phyloP scores from a whole-genome alignment of 2,329 filamentous ascomycete genomes.

The Sporothrix pseudoabietina region DNA sequence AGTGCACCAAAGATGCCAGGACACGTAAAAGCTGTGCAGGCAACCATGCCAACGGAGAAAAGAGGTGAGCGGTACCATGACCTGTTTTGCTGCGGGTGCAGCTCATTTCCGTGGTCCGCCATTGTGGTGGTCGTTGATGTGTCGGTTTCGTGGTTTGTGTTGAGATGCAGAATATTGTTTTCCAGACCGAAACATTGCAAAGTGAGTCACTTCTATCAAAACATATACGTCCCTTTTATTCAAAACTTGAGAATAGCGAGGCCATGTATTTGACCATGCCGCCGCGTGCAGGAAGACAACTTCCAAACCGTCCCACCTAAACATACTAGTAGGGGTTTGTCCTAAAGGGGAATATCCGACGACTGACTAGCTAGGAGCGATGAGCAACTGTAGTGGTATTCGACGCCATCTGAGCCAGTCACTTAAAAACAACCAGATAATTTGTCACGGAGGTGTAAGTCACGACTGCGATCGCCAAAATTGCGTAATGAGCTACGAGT shows the following conservation, averaged over 20 bases:
- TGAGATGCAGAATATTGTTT: background rate
- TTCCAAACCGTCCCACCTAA: background rate
- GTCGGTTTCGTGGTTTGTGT: background rate
- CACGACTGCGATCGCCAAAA: background rate
- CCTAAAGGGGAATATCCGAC: background rate
- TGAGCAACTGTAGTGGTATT: background rate
- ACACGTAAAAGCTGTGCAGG: conserved; percentile 41
- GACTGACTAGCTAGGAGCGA: background rate
- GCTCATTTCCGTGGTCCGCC: background rate
- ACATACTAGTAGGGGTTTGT: background rate
- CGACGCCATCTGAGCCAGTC: background rate
- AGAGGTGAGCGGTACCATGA: conserved; percentile 28
- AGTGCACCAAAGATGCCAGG: conserved; percentile 39
- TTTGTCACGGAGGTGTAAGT: background rate
- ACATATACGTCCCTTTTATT: background rate
- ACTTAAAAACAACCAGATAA: background rate
- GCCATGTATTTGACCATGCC: background rate
- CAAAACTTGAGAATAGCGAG: background rate
- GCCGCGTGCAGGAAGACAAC: background rate
- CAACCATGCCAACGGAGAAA: conserved; percentile 27
- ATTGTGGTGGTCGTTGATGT: background rate
- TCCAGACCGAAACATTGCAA: background rate
- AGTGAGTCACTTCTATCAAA: background rate
- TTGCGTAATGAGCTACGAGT: background rate
- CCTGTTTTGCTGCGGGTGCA: background rate